Conservation (phyloP, 2,329 filamentous ascomycete species). For the Pseudogymnoascus sp. region DNA sequence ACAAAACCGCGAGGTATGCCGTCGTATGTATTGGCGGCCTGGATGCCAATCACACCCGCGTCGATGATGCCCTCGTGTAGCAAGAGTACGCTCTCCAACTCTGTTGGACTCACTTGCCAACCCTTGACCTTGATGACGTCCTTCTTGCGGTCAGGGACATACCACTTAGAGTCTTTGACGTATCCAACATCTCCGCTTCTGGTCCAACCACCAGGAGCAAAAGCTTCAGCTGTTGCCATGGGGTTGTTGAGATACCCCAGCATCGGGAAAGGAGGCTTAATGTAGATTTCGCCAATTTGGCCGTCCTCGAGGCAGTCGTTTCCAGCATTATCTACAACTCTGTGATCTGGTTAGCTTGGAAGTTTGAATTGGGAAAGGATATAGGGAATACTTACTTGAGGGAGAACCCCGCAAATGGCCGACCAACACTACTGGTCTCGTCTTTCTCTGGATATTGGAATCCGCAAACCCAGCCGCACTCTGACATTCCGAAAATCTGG, state of each 20-base stretch:
- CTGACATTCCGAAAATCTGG: slow-evolving; percentile 50
- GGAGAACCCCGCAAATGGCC: slow-evolving; percentile 34
- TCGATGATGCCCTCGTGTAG: slow-evolving; percentile 38
- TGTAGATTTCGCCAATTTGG: slow-evolving; percentile 23
- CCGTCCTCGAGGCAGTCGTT: slow-evolving; percentile 26
- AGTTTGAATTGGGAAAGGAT: background rate
- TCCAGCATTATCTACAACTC: slow-evolving; percentile 22
- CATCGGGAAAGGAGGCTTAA: slow-evolving; percentile 26
- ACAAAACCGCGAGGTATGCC: slow-evolving; percentile 41
- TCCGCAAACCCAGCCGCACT: slow-evolving; percentile 39
- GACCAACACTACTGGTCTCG: slow-evolving; percentile 40
- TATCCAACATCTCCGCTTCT: slow-evolving; percentile 39
- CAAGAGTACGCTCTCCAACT: slow-evolving; percentile 39
- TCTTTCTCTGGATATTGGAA: slow-evolving; percentile 31
- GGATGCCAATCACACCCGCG: slow-evolving; percentile 39
- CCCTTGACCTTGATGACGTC: slow-evolving; percentile 41
- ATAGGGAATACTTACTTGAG: slow-evolving; percentile 20
- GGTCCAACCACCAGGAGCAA: slow-evolving; percentile 30
- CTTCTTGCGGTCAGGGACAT: slow-evolving; percentile 36
- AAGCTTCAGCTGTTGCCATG: slow-evolving; percentile 24
- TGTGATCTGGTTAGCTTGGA: slow-evolving; percentile 6
- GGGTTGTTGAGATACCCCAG: slow-evolving; percentile 33
- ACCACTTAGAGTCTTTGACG: slow-evolving; percentile 32
- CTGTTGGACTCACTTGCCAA: slow-evolving; percentile 42
- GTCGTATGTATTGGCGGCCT: slow-evolving; percentile 26